These are phyloP conservation scores for Colletotrichum tropicale DNA, from an alignment of 2,329 filamentous ascomycete genomes.

Conservation along the genomic window DNA sequence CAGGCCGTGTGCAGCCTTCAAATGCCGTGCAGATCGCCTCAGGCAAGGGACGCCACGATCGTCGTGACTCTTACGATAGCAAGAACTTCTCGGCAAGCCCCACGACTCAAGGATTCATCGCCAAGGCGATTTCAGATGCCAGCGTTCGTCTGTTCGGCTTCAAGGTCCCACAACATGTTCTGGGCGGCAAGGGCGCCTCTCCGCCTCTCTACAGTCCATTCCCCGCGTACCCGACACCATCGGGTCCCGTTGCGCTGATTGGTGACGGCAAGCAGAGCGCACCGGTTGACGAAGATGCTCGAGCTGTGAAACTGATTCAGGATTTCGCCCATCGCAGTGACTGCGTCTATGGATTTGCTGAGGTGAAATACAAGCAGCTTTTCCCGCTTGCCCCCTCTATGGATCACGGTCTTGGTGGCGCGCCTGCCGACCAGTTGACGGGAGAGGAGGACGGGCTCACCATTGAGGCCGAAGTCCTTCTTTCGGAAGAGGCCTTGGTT, in stretches of 20 bases:
- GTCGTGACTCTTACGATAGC: constrained; percentile 77
- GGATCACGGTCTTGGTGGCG: constrained; percentile 71
- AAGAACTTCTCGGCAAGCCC: constrained; percentile 72
- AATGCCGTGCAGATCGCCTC: constrained; percentile 77
- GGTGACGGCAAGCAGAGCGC: constrained; percentile 66
- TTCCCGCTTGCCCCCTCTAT: constrained; percentile 83
- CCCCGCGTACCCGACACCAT: constrained; percentile 79
- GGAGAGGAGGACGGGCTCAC: constrained; percentile 79
- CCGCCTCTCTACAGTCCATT: constrained; percentile 83
- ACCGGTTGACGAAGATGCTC: constrained; percentile 78
- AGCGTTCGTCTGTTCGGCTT: constrained; percentile 77
- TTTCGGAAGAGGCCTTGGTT: constrained; percentile 94
- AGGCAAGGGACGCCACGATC: constrained; percentile 71
- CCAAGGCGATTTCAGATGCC: constrained; percentile 93
- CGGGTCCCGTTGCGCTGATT: constrained; percentile 65
- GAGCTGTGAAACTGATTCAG: constrained; percentile 82
- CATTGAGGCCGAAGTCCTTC: constrained; percentile 79
- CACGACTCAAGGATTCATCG: constrained; percentile 88
- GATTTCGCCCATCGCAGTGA: constrained; percentile 92
- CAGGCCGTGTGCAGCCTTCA: constrained; percentile 69
- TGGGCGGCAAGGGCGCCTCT: constrained; percentile 65
- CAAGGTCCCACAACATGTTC: constrained; percentile 67
- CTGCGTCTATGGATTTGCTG: constrained; percentile 95
- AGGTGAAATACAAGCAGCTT: constrained; percentile 98
- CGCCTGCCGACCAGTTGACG: constrained; percentile 56